Evolutionary conservation across 164 flowering plant species (phyloP), one percentile per base, ranked within the genome.

Genomic region (Magnolia officinalis): DNA sequence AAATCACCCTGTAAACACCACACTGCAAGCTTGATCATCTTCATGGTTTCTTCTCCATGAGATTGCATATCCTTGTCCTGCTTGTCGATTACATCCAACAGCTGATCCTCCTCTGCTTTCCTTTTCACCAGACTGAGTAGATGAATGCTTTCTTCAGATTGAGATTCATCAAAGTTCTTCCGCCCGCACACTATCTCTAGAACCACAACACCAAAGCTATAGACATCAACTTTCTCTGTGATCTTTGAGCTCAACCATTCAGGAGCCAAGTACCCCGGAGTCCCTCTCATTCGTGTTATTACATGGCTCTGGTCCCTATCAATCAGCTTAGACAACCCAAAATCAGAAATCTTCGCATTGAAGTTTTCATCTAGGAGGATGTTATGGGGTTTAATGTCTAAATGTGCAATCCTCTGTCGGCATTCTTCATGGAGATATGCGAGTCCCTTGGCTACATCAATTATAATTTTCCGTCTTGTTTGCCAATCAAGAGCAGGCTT

Each of bases 391-490:
- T 82, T 82, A 6, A 82, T 65, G 72, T 82, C 84, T 18, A 83
- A 74, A 58, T 81, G 85, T 19, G 55, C 74, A n/a, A 81, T 79
- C 50, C 31, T 72, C 7, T 78, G 77, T 19, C 71, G 55, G 71
- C 83, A 83, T 6, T 81, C 80, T 63, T 83, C 85, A 50, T 83
- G 85, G 20, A 83, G 80, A 71, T 83, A 83, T 1, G 68, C 64
- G 0, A 80, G 51, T 19, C 83, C 83, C 31, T 73, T 76, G 6
- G 81, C 81, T 24, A 77, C 51, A 58, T 72, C 78, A 9, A 70
- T 5, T 0, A 74, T 66, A 37, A 83, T 83, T 21, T 75, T 72
- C 18, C 20, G 14, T 50, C 73, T 68, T 8, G 74, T 55, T 21
- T 78, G 23, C 82, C 85, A 78, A 51, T 76, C 81, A 13, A 78